Percentiles rank a stretch among this genome's conserved stretches.
Evolutionary conservation across 2,329 filamentous ascomycete genomes (phyloP).

Genomic region (Gaeumannomyces tritici): DNA sequence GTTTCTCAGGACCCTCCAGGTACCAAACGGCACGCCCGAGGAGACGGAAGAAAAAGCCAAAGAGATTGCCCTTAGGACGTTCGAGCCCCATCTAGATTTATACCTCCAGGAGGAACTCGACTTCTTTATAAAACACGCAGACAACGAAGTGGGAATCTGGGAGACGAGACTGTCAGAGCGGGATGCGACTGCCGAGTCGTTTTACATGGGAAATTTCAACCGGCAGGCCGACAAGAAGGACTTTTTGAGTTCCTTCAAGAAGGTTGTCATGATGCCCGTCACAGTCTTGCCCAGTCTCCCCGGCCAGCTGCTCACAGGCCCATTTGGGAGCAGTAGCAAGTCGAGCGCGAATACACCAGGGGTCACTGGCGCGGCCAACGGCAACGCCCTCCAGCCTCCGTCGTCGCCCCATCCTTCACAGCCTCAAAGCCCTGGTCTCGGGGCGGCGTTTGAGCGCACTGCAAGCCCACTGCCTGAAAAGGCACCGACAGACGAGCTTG

Average conservation of each 20-base stretch:
- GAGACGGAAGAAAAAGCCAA: constrained; percentile 44
- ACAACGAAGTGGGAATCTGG: constrained; percentile 73
- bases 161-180: constrained; percentile 87
- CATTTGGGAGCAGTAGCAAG: constrained; percentile 32
- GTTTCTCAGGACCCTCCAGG: constrained; percentile 61
- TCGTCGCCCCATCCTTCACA: constrained; percentile 32
- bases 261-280: constrained; percentile 98
- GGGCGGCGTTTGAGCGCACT: constrained; percentile 7
- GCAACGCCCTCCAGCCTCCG: constrained; percentile 17
- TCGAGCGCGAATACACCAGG: not conserved
- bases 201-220: constrained; percentile 93
- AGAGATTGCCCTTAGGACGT: constrained; percentile 60
- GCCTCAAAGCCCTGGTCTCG: constrained; percentile 37
- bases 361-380: constrained; percentile 13
- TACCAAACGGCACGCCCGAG: constrained; percentile 33
- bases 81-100: constrained; percentile 87
- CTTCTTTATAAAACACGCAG: constrained; percentile 68
- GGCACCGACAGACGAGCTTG: constrained; percentile 80
- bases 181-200: constrained; percentile 82
- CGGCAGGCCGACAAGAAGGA: constrained; percentile 93
- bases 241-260: constrained; percentile 92
- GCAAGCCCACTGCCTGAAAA: constrained; percentile 34
- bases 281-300: constrained; percentile 70
- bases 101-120: constrained; percentile 90
- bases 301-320: constrained; percentile 48